Evolutionary conservation across 208 protist species (phyloP).

Genomic region (Acanthamoeba culbertsoni): DNA sequence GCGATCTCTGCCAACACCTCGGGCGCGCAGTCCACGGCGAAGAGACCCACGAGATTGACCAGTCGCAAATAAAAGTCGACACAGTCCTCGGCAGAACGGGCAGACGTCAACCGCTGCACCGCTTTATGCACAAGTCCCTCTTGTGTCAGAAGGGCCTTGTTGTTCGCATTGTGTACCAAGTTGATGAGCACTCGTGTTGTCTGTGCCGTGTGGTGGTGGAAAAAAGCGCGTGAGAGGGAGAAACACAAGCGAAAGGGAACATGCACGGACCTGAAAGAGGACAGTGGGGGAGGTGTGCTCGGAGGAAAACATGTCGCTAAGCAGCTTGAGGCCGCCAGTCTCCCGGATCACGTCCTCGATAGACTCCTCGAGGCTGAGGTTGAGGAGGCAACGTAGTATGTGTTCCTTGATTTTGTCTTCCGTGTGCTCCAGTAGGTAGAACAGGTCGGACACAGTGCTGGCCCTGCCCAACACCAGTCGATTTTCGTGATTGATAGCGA

Average conservation of each 20-base stretch:
- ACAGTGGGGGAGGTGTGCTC: background rate
- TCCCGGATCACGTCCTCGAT: constrained; percentile 40
- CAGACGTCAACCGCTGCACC: background rate
- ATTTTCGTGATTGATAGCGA: constrained; percentile 8
- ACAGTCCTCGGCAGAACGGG: background rate
- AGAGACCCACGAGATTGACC: constrained; percentile 13
- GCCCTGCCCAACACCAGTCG: background rate
- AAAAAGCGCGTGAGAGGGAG: background rate
- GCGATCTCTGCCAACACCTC: background rate
- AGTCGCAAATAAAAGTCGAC: constrained; percentile 30
- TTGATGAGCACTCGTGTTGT: constrained; percentile 30
- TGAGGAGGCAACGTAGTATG: constrained; percentile 23
- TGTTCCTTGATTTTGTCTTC: constrained; percentile 16
- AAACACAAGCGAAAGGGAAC: background rate
- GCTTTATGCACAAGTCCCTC: background rate
- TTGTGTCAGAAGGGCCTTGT: background rate
- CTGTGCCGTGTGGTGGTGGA: background rate
- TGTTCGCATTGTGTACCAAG: constrained; percentile 22
- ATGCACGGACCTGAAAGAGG: background rate
- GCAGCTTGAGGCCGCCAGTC: background rate
- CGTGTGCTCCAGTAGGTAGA: constrained; percentile 24
- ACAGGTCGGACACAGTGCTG: background rate
- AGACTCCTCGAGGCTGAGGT: background rate
- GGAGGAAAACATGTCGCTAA: background rate
- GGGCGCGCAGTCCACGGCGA: constrained; percentile 11